A percentile compares a stretch with the other conserved stretches of the same genome.
phyloP scores from a whole-genome alignment of 176 grass and related monocot genomes.

The Avena eriantha region DNA sequence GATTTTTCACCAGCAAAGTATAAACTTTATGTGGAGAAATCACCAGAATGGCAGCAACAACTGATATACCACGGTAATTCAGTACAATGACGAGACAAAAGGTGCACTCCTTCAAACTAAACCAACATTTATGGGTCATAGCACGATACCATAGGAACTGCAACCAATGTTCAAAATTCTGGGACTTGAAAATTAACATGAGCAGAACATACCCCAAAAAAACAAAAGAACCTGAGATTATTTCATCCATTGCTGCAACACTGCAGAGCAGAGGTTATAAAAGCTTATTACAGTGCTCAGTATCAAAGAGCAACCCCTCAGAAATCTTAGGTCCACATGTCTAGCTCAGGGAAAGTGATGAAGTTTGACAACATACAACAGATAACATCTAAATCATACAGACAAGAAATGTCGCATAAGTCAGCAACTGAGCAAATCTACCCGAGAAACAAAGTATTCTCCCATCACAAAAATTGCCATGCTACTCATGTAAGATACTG shows the following conservation, averaged over 20 bases:
- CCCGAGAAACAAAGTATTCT: slow-evolving; percentile 19
- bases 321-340: background rate
- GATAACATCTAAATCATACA: slow-evolving; percentile 43
- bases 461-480: slow-evolving; percentile 15
- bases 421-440: slow-evolving; percentile 17
- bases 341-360: slow-evolving; percentile 14
- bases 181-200: background rate
- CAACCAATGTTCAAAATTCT: background rate
- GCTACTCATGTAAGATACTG: slow-evolving; percentile 12
- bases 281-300: slow-evolving; percentile 25
- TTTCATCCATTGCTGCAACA: slow-evolving; percentile 36
- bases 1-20: background rate
- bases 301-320: background rate
- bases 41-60: background rate
- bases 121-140: background rate
- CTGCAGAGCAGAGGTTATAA: slow-evolving; percentile 31
- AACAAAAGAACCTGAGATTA: background rate
- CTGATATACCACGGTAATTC: background rate
- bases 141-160: too few species aligned
- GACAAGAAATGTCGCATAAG: slow-evolving; percentile 19
- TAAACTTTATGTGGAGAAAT: background rate
- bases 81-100: background rate
- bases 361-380: slow-evolving; percentile 42
- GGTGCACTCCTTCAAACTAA: background rate
- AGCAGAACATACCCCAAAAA: background rate